A percentile compares a stretch with the other conserved stretches of the same genome.
These are phyloP conservation scores for Hyaloperonospora brassicae DNA, from an alignment of 352 stramenopile species.

Conservation along the genomic window DNA sequence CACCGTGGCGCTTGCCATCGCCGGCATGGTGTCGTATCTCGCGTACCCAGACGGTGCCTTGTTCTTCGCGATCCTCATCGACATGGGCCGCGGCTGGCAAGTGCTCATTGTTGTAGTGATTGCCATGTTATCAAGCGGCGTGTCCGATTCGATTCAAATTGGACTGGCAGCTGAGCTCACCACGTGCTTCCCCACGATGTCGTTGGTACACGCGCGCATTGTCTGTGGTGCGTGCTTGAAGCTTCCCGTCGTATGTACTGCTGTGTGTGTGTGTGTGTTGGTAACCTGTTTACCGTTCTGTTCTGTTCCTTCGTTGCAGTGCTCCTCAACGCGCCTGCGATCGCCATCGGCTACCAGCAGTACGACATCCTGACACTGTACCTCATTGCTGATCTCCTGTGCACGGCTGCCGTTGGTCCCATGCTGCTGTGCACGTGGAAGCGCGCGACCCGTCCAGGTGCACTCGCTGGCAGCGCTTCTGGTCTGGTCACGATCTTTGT, in stretches of 20 bases:
- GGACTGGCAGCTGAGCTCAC: conserved; percentile 63
- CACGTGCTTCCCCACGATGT: conserved; percentile 58
- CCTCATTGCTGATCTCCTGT: conserved; percentile 68
- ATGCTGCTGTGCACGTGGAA: conserved; percentile 65
- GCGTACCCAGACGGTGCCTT: conserved; percentile 47
- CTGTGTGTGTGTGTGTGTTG: neutral
- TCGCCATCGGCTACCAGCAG: conserved; percentile 54
- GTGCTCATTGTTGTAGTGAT: conserved; percentile 64
- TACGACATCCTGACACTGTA: conserved; percentile 70
- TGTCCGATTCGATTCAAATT: conserved; percentile 69
- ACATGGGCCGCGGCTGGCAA: conserved; percentile 63
- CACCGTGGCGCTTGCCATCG: conserved; percentile 53
- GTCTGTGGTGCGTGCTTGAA: conserved; percentile 35
- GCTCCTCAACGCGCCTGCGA: conserved; percentile 59
- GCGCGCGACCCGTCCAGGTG: conserved; percentile 33
- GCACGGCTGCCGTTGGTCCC: conserved; percentile 57
- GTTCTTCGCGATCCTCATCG: conserved; percentile 68
- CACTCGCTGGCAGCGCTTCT: conserved; percentile 40
- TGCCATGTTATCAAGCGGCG: conserved; percentile 52
- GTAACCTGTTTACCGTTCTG: conserved; percentile 1
- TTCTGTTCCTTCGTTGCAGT: conserved; percentile 22
- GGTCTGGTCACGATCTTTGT: conserved; percentile 69
- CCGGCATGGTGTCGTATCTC: conserved; percentile 65
- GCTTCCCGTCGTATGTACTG: neutral
- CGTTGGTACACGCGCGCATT: conserved; percentile 41